Evolutionary conservation across 2,329 filamentous ascomycete genomes (phyloP).

Genomic region (Lecanicillium sp.): DNA sequence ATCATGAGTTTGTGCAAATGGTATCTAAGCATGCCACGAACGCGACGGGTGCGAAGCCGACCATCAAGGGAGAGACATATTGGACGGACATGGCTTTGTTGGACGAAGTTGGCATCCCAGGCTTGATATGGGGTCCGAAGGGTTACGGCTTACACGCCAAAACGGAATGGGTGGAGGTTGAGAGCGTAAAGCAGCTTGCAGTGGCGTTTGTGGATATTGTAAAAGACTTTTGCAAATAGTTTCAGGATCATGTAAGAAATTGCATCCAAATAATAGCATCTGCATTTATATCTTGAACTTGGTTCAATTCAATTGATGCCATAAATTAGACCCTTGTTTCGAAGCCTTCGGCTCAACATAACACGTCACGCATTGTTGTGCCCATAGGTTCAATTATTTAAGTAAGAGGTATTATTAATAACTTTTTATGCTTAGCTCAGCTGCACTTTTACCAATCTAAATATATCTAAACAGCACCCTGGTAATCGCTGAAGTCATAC

Average conservation of each 20-base stretch:
- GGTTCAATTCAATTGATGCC: no score
- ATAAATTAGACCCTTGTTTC: no score
- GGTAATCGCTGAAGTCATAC: constrained; percentile 25
- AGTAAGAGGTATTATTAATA: no score
- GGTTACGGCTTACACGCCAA: constrained; percentile 34
- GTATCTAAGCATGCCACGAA: constrained; percentile 14
- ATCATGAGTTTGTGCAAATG: constrained; percentile 25
- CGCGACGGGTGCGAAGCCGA: constrained; percentile 14
- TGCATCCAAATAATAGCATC: no score
- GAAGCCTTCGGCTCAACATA: no score
- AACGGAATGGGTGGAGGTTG: constrained; percentile 34
- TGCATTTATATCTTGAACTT: no score
- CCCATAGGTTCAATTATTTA: no score
- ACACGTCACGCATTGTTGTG: no score
- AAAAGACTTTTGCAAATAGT: constrained; percentile 6
- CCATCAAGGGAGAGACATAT: constrained; percentile 21
- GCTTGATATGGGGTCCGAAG: constrained; percentile 29
- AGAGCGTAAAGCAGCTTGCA: constrained; percentile 22
- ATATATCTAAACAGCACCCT: no score
- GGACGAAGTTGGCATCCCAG: constrained; percentile 27
- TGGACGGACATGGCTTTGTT: constrained; percentile 37
- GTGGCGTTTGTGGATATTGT: constrained; percentile 3
- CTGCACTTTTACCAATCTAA: no score
- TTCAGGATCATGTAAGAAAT: no score
- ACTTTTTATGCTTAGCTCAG: no score